A percentile compares a stretch with the other conserved stretches of the same genome.
phyloP scores from a whole-genome alignment of 225 moss, liverwort and hornwort genomes.

The Physcomitrellopsis africana region DNA sequence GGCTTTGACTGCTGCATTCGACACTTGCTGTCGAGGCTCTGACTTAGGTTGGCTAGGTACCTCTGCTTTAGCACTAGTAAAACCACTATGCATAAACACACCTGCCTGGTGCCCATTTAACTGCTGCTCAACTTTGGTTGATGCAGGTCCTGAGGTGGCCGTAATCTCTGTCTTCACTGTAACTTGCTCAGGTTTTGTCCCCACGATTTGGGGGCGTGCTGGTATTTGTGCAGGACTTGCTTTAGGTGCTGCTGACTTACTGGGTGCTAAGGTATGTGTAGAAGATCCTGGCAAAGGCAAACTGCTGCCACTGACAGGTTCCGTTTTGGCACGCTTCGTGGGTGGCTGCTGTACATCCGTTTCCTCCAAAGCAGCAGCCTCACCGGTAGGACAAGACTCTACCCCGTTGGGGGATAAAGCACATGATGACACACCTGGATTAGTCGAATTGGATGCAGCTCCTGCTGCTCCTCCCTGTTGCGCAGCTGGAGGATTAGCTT shows the following conservation, averaged over 20 bases:
- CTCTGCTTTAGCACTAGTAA: slow-evolving; percentile 41
- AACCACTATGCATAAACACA: slow-evolving; percentile 32
- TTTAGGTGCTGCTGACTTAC: slow-evolving; percentile 44
- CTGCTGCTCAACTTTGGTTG: slow-evolving; percentile 58
- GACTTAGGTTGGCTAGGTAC: slow-evolving; percentile 49
- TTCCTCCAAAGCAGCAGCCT: slow-evolving; percentile 50
- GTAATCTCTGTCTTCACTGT: slow-evolving; percentile 51
- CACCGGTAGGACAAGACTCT: slow-evolving; percentile 51
- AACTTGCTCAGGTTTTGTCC: slow-evolving; percentile 55
- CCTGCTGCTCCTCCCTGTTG: slow-evolving; percentile 51
- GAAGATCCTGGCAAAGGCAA: slow-evolving; percentile 41
- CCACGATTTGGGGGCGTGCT: slow-evolving; percentile 40
- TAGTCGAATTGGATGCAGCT: slow-evolving; percentile 44
- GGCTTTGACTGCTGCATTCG: slow-evolving; percentile 40
- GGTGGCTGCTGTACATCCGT: slow-evolving; percentile 75
- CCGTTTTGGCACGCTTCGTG: slow-evolving; percentile 76
- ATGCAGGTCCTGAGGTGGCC: slow-evolving; percentile 27
- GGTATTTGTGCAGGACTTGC: slow-evolving; percentile 34
- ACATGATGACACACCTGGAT: slow-evolving; percentile 44
- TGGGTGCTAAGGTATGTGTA: slow-evolving; percentile 41
- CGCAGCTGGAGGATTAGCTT: slow-evolving; percentile 45
- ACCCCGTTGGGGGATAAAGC: slow-evolving; percentile 52
- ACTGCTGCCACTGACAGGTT: slow-evolving; percentile 43
- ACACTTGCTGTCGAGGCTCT: slow-evolving; percentile 54
- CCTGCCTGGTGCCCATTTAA: slow-evolving; percentile 40